Percentiles rank a stretch among this genome's conserved stretches.
These are phyloP conservation scores for Phytophthora agathidicida DNA, from an alignment of 352 stramenopile genomes.

Conservation along the genomic window DNA sequence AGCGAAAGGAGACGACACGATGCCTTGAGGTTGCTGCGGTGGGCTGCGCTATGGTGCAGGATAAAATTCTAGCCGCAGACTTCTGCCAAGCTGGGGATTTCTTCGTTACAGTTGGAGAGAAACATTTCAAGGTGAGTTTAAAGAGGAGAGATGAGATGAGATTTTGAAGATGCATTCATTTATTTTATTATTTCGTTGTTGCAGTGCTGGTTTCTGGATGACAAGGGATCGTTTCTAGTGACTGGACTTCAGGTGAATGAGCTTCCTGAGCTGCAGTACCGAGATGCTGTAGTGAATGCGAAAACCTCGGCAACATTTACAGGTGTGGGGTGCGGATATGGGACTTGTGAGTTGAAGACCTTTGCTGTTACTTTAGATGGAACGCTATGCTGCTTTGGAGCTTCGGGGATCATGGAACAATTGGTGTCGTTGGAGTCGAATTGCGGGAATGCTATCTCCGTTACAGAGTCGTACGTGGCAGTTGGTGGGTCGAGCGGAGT, in stretches of 20 bases:
- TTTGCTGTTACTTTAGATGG: slow-evolving; percentile 76
- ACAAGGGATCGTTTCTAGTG: slow-evolving; percentile 49
- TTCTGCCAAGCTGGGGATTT: slow-evolving; percentile 75
- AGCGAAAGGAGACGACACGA: slow-evolving; percentile 16
- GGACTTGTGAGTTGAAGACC: slow-evolving; percentile 63
- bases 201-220: slow-evolving; percentile 81
- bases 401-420: slow-evolving; percentile 74
- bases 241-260: slow-evolving; percentile 63
- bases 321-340: slow-evolving; percentile 67
- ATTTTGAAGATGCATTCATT: too few relatives aligned
- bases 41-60: slow-evolving; percentile 54
- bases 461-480: slow-evolving; percentile 77
- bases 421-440: slow-evolving; percentile 73
- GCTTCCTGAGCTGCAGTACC: slow-evolving; percentile 65
- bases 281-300: slow-evolving; percentile 59
- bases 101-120: slow-evolving; percentile 85
- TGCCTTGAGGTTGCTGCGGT: slow-evolving; percentile 34
- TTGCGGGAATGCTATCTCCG: slow-evolving; percentile 68
- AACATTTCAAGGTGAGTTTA: slow-evolving; percentile 68
- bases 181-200: slow-evolving; percentile 1
- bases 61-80: slow-evolving; percentile 78
- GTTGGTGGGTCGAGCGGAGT: slow-evolving; percentile 69
- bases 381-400: slow-evolving; percentile 80
- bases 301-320: slow-evolving; percentile 75
- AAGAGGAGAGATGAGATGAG: too few relatives aligned